These are phyloP conservation scores for Echites panduratus DNA, from an alignment of 257 asterid genomes.

Conservation along the genomic window DNA sequence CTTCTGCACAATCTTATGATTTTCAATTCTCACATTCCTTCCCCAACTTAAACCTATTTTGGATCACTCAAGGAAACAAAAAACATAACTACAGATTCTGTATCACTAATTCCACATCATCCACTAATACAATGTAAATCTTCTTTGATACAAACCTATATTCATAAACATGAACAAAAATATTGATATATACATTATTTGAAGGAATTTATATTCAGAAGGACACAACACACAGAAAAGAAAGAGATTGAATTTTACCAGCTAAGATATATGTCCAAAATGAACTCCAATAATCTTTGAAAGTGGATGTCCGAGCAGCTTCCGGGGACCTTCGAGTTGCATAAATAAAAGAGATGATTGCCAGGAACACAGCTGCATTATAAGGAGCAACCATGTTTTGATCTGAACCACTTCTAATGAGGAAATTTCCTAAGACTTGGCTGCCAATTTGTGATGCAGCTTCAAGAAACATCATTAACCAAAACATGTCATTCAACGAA, in stretches of 20 bases:
- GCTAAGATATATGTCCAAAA: conserved; percentile 38
- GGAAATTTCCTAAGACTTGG: conserved; percentile 68
- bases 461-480: conserved; percentile 82
- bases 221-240: not conserved
- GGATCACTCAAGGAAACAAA: not conserved
- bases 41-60: not conserved
- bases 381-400: conserved; percentile 37
- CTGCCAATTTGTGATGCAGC: conserved; percentile 62
- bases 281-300: conserved; percentile 49
- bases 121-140: not conserved
- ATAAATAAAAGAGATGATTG: conserved; percentile 41
- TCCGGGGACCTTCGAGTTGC: conserved; percentile 57
- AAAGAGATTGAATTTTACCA: conserved; percentile 41
- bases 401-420: conserved; percentile 40
- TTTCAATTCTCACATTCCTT: not conserved
- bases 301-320: conserved; percentile 30
- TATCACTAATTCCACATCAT: not conserved
- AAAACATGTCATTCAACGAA: conserved; percentile 77
- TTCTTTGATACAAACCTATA: not conserved
- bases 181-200: not conserved
- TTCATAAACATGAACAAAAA: not conserved
- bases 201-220: not conserved
- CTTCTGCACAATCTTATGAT: not conserved
- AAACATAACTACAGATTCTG: not conserved
- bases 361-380: conserved; percentile 44